Evolutionary conservation across 2,329 filamentous ascomycete genomes (phyloP).

Genomic region (Dactylellina cionopaga): DNA sequence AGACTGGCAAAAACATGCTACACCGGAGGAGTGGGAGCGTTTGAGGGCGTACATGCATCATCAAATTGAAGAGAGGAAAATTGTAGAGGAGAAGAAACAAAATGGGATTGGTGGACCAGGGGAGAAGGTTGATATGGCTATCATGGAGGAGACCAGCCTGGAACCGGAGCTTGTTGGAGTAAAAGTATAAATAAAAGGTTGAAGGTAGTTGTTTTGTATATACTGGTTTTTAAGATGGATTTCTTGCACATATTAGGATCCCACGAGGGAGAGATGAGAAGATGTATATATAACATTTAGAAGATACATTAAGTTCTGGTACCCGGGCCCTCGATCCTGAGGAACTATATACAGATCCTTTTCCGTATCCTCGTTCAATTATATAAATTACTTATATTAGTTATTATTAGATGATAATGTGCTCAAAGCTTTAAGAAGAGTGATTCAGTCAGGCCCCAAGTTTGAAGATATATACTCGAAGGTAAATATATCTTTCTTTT

Average conservation of each 20-base stretch:
- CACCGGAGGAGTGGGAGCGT: conserved; percentile 23
- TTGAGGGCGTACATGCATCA: conserved; percentile 28
- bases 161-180: conserved; percentile 3
- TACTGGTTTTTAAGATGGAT: background rate
- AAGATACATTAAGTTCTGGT: background rate
- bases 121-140: conserved; percentile 3
- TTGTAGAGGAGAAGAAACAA: conserved; percentile 13
- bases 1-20: conserved; percentile 38
- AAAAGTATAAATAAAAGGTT: background rate
- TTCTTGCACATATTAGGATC: conserved; percentile 22
- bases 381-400: too few species aligned
- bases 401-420: too few species aligned
- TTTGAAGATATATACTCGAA: too few species aligned
- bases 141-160: background rate
- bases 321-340: too few species aligned
- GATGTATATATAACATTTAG: background rate
- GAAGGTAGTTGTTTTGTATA: conserved; percentile 8
- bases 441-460: too few species aligned
- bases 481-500: too few species aligned
- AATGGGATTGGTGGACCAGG: background rate
- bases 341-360: too few species aligned
- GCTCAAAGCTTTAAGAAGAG: too few species aligned
- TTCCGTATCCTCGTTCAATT: too few species aligned
- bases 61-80: conserved; percentile 16
- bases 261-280: background rate